Evolutionary conservation across 768 basidiomycete species (phyloP).

Genomic region (Leccinum ochraceum): DNA sequence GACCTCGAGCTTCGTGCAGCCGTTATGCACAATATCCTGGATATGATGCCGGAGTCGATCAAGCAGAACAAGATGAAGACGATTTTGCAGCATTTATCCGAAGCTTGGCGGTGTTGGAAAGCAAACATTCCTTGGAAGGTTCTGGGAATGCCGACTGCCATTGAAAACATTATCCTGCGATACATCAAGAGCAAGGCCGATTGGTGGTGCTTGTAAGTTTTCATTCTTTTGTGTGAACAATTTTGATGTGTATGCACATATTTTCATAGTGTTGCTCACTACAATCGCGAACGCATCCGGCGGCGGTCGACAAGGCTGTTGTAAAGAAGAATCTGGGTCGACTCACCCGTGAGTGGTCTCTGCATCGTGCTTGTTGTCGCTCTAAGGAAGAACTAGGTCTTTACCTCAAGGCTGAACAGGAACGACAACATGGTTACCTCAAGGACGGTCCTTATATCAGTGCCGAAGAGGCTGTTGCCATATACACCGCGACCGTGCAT

Average conservation of each 20-base stretch:
- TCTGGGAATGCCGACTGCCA: conserved; percentile 98
- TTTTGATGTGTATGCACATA: conserved; percentile 1
- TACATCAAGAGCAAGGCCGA: conserved; percentile 99
- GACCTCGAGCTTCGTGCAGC: conserved; percentile 96
- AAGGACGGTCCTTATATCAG: conserved; percentile 99
- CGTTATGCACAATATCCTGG: conserved; percentile 99
- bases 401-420: conserved; percentile 98
- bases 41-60: conserved; percentile 99
- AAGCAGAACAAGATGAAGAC: conserved; percentile 99
- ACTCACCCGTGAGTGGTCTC: conserved; percentile 71
- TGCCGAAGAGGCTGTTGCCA: conserved; percentile 97
- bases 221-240: background rate
- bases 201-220: conserved; percentile 91
- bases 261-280: conserved; percentile 79
- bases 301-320: conserved; percentile 98
- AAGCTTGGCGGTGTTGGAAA: conserved; percentile 99
- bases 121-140: conserved; percentile 99
- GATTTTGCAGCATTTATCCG: conserved; percentile 95
- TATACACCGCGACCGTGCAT: conserved; percentile 98
- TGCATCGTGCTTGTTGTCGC: background rate
- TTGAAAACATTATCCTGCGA: conserved; percentile 97
- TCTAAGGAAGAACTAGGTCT: conserved; percentile 49
- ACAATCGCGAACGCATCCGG: conserved; percentile 96
- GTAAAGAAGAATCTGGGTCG: conserved; percentile 99
- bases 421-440: conserved; percentile 96